These are phyloP conservation scores for Fusarium guadeloupense DNA, from an alignment of 2,329 filamentous ascomycete genomes.

Conservation along the genomic window DNA sequence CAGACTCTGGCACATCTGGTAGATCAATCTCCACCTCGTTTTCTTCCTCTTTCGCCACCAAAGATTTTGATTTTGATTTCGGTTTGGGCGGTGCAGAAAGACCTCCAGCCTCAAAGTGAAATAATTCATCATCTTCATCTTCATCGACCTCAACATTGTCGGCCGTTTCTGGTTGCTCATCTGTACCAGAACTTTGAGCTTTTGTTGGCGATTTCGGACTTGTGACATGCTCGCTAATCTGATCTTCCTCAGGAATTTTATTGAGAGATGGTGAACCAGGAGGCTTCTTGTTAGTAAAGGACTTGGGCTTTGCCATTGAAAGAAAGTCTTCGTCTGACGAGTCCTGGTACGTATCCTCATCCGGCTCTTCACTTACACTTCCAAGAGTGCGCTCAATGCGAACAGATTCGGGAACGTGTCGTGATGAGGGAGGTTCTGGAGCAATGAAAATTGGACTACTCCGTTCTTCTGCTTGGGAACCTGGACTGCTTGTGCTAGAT, in stretches of 20 bases:
- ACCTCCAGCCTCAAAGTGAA: conserved; percentile 56
- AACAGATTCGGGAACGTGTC: conserved; percentile 27
- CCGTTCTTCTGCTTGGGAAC: background rate
- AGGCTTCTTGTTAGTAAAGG: conserved; percentile 43
- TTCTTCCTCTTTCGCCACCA: conserved; percentile 47
- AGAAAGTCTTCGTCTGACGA: conserved; percentile 55
- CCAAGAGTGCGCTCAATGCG: conserved; percentile 32
- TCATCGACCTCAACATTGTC: conserved; percentile 27
- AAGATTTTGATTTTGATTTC: conserved; percentile 38
- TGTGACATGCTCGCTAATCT: conserved; percentile 1
- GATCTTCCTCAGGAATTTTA: conserved; percentile 12
- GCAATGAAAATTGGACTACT: conserved; percentile 13
- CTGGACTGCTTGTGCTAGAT: conserved; percentile 11
- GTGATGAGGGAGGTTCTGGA: conserved; percentile 30
- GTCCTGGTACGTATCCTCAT: conserved; percentile 41
- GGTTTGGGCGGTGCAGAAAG: conserved; percentile 45
- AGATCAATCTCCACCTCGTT: conserved; percentile 48
- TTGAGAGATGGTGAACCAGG: conserved; percentile 28
- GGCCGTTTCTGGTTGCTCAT: background rate
- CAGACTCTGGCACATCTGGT: conserved; percentile 36
- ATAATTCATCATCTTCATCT: conserved; percentile 53
- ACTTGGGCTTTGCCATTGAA: conserved; percentile 51
- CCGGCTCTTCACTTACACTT: conserved; percentile 42
- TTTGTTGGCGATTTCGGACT: conserved; percentile 9
- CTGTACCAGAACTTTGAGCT: background rate